phyloP scores from a whole-genome alignment of 306 rosid species.

The Vicia faba region DNA sequence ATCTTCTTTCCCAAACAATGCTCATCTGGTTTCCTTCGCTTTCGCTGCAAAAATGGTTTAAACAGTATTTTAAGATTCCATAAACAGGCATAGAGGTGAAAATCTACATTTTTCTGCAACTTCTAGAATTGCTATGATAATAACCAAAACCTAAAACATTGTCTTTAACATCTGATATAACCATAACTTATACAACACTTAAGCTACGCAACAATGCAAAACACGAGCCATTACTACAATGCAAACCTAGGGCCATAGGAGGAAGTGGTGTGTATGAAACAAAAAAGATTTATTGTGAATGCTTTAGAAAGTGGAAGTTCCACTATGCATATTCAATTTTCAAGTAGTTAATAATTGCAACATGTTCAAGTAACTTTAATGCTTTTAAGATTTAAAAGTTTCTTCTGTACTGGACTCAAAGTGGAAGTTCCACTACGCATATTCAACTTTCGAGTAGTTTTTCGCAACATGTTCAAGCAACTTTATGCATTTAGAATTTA shows the following conservation, averaged over 20 bases:
- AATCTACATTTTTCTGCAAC: constrained; percentile 24
- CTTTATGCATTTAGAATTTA: neutral
- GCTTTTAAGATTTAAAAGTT: neutral
- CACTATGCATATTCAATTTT: constrained; percentile 17
- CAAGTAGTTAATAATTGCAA: constrained; percentile 10
- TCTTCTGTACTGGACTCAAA: constrained; percentile 24
- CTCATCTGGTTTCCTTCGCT: constrained; percentile 92
- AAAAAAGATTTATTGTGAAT: constrained; percentile 23
- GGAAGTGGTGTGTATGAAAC: neutral
- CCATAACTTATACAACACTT: constrained; percentile 18
- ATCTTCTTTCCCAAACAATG: constrained; percentile 72
- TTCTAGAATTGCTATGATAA: constrained; percentile 29
- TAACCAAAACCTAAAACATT: constrained; percentile 39
- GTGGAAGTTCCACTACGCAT: constrained; percentile 23
- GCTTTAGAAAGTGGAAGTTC: constrained; percentile 23
- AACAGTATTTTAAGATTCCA: constrained; percentile 35
- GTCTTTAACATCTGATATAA: constrained; percentile 32
- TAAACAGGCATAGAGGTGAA: constrained; percentile 23
- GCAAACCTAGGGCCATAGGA: constrained; percentile 3
- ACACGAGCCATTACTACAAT: constrained; percentile 8
- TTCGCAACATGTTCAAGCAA: neutral
- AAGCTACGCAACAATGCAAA: constrained; percentile 27
- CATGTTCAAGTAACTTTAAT: constrained; percentile 17
- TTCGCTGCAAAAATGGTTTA: constrained; percentile 69
- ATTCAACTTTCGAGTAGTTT: constrained; percentile 7